Percentiles rank a stretch among this genome's conserved stretches.
Evolutionary conservation across 495 filamentous ascomycete species (phyloP).

Genomic region (Apiosordaria backusii): DNA sequence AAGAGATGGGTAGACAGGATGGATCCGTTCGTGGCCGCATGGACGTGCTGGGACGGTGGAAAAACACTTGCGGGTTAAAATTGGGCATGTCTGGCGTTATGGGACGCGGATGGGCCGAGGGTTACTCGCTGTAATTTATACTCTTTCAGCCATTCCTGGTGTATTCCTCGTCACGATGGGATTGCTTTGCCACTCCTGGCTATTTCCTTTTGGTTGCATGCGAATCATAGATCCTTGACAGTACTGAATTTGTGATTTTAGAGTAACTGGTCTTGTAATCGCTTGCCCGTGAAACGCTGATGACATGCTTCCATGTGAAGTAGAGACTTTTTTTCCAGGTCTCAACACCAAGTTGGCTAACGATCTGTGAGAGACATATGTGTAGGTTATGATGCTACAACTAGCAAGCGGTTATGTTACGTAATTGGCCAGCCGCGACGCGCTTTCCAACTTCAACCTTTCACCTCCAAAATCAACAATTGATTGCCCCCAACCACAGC

Average conservation of each 20-base stretch:
- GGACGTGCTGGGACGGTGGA: slow-evolving; percentile 26
- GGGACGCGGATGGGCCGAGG: slow-evolving; percentile 31
- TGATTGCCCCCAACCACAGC: neutral
- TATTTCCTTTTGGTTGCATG: slow-evolving; percentile 42
- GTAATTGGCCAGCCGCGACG: slow-evolving; percentile 9
- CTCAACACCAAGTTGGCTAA: neutral
- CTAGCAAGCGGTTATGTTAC: neutral
- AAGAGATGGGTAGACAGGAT: slow-evolving; percentile 24
- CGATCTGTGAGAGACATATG: neutral
- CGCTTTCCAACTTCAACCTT: slow-evolving; percentile 6
- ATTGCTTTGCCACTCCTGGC: slow-evolving; percentile 31
- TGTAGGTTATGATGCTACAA: neutral
- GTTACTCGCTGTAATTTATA: slow-evolving; percentile 60
- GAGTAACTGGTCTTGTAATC: neutral
- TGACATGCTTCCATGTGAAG: too few relatives aligned
- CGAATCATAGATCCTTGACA: slow-evolving; percentile 42
- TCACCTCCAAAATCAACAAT: neutral
- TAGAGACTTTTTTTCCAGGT: neutral
- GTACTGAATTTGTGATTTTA: neutral
- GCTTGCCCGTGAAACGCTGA: neutral
- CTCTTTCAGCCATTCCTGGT: slow-evolving; percentile 53
- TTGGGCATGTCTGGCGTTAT: slow-evolving; percentile 35
- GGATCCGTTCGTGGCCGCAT: slow-evolving; percentile 23
- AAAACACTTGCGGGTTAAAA: slow-evolving; percentile 26
- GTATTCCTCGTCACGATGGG: slow-evolving; percentile 48